These are phyloP conservation scores for Lotmaria passim DNA, from an alignment of 208 protist genomes.

Conservation along the genomic window DNA sequence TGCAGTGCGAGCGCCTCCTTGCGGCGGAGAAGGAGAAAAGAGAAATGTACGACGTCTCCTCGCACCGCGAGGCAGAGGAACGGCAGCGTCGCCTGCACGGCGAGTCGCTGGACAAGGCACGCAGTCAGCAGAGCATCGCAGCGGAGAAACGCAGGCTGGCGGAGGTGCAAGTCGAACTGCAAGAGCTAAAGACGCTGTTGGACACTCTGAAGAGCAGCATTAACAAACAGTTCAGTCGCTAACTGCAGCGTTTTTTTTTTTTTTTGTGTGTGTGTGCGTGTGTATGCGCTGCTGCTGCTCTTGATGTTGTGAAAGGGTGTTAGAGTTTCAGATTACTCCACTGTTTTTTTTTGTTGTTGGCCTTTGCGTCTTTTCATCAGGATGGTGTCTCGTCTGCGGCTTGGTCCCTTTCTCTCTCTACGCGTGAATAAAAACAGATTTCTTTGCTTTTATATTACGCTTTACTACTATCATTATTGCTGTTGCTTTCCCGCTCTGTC, in stretches of 20 bases:
- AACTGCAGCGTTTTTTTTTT: conserved; percentile 12
- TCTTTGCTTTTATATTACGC: no score
- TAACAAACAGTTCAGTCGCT: conserved; percentile 62
- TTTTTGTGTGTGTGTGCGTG: neutral
- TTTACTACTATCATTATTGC: no score
- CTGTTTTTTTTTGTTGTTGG: no score
- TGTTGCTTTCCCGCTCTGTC: neutral
- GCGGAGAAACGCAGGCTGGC: conserved; percentile 54
- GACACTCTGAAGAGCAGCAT: conserved; percentile 61
- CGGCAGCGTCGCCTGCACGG: conserved; percentile 54
- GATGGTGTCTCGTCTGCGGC: no score
- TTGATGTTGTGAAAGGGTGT: no score
- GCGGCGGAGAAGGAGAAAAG: conserved; percentile 60
- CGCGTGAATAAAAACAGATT: no score
- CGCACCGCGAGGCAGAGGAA: conserved; percentile 49
- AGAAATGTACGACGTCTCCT: conserved; percentile 49
- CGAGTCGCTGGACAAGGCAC: conserved; percentile 46
- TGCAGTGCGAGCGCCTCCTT: conserved; percentile 41
- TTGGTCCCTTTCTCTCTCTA: no score
- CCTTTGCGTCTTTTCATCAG: no score
- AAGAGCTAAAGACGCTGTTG: conserved; percentile 40
- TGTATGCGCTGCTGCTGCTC: no score
- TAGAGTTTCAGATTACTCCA: no score
- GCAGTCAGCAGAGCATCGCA: conserved; percentile 49
- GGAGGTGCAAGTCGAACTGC: conserved; percentile 50